Base-by-base conservation (phyloP, 177 flowering plant genomes). In the Vitis hybrid region DNA sequence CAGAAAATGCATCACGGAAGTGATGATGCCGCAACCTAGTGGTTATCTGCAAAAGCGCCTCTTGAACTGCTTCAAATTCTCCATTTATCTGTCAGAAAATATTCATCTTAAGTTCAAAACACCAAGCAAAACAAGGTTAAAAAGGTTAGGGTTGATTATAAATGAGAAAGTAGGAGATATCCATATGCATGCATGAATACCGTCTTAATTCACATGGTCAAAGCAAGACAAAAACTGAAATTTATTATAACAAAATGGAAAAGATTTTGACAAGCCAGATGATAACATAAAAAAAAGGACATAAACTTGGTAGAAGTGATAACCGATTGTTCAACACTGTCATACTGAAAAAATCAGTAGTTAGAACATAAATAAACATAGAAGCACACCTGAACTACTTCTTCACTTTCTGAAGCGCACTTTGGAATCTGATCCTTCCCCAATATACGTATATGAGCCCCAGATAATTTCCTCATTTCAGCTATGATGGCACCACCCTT, bases 31-130 rank as follows among this genome's bases (percentile, higher is more conserved):
- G 83, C 77, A 95, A 72, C 79, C 93, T 86, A 50, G 83, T 56
- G 4, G 97, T 91, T 82, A 95, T 89, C 77, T 89, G 98, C 79
- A 93, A 64, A 52, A 95, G 88, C 70, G 97, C 99, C 68, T 93
- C 97, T 76, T 88, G 93, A 69, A 93, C 96, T 66, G 84, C 79
- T 66, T 90, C 98, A 82, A 80, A 81, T 12, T 93, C 97, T 68
- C 99, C 99, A 71, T 76, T 83, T 61, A 93, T 78, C 99, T 95
- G 85, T 40, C 62, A 62, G 12, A 73, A 55, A 62, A 50, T 30
- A 4, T 30, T 30, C 32, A 30, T 30, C 32, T 30, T 30, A 30
- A 30, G 32, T 30, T 30, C 32, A 30, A 30, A 30, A 30, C 32
- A 30, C 32, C 32, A 30, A 30, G 32, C 32, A 30, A 30, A 30